Evolutionary conservation across 306 rosid species (phyloP), one percentile per base, ranked within the genome.

Genomic region (Castanea sativa): DNA sequence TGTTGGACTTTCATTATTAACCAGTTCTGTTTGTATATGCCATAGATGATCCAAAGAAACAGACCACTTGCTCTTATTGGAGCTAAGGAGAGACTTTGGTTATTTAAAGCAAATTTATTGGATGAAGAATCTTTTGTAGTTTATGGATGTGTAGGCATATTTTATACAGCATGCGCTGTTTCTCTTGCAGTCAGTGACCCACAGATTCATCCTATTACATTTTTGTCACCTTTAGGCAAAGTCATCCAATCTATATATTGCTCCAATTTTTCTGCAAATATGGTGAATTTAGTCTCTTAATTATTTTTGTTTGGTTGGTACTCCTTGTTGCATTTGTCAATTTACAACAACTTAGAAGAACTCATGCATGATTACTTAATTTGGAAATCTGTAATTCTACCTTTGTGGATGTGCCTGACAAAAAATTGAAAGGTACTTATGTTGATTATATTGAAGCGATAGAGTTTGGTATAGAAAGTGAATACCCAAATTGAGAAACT

Each of bases 21-120:
- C 16, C 15, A 12, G 13, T 12, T 38, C 45, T 49, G 53, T 49
- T 49, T 49, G 53, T 49, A 56, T 57, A 20, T 55, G 7, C 70
- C 8, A 27, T 70, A 79, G 86, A 35, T 63, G 83, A 79, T 72
- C 75, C 43, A 21, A 32, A 69, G 60, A 83, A 79, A 79, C 80
- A 51, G 71, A 58, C 4, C 83, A 79, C 75, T 55, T 21, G 55
- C 74, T 29, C 69, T 83, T 23, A 83, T 79, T 70, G 81, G 86
- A 71, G 86, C 86, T 21, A 60, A 51, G 68, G 86, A 83, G 69
- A 73, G 80, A 55, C 69, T 74, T 35, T 19, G 43, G 52, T 41
- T 75, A 23, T 75, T 59, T 30, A 38, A 43, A 75, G 78, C 25
- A 59, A 23, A 41, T 23, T 59, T 59, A 75, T 35, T 75, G 69